These are phyloP conservation scores for Hemisphaericaspora subhashii DNA, from an alignment of 1,139 yeast species.

Conservation along the genomic window DNA sequence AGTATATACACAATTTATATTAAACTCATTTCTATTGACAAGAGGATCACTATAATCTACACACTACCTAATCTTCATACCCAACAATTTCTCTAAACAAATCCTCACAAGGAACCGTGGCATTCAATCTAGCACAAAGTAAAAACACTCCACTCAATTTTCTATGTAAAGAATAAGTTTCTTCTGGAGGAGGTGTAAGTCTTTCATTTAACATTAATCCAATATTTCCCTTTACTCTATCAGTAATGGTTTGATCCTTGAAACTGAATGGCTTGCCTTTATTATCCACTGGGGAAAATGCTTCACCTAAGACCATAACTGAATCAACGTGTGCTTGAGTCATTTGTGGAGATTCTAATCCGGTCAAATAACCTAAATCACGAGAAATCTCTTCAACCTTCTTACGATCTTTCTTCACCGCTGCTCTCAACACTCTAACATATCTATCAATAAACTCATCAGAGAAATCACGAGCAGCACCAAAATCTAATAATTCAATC, in stretches of 20 bases:
- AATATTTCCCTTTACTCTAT: conserved; percentile 82
- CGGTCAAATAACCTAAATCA: conserved; percentile 86
- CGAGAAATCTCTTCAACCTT: conserved; percentile 65
- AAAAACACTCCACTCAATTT: conserved; percentile 93
- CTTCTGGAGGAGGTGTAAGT: conserved; percentile 96
- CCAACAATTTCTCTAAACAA: conserved; percentile 77
- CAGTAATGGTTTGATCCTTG: conserved; percentile 84
- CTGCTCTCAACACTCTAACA: conserved; percentile 71
- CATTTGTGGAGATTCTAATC: conserved; percentile 86
- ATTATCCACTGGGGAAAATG: conserved; percentile 62
- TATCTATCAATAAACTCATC: conserved; percentile 70
- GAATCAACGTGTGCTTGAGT: conserved; percentile 90
- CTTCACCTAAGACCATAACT: conserved; percentile 88
- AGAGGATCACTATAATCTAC: not conserved
- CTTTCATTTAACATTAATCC: conserved; percentile 89
- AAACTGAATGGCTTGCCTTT: conserved; percentile 63
- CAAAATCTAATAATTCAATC: conserved; percentile 89
- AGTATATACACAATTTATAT: too few relatives aligned
- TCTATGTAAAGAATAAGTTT: conserved; percentile 91
- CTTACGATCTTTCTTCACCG: conserved; percentile 67
- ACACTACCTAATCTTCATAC: conserved; percentile 20
- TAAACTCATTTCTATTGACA: not conserved
- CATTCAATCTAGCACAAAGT: conserved; percentile 82
- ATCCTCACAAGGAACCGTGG: conserved; percentile 78
- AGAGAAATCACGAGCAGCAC: conserved; percentile 81